Base-by-base conservation (phyloP, 2,329 filamentous ascomycete genomes). In the Aspergillus puulaauensis region DNA sequence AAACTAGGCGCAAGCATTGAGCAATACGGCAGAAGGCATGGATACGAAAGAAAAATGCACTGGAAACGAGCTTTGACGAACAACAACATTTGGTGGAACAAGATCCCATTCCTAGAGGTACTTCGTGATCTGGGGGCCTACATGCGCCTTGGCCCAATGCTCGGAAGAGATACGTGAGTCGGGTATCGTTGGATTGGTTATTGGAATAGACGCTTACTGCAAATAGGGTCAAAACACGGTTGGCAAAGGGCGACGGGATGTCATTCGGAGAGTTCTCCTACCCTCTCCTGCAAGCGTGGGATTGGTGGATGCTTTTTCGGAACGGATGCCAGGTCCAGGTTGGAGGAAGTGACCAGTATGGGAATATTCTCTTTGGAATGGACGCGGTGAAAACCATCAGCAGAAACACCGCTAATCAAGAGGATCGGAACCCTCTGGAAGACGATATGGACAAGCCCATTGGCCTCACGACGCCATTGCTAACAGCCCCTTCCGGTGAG, bases 251-350 rank as follows among this genome's bases (percentile, higher is more conserved):
- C 39, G 90, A 95, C 62, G 96, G 95, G 66, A 93, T 99, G 89
- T 96, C 93, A 0, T 90, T 96, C 67, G 88, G 91, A 37, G 95
- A 99, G 72, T 96, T 99, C 74, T 84, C 87, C 43, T 99, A 99
- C 70, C 95, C 96, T 1, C 77, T 99, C 15, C 85, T 98, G 67
- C 95, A 99, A 73, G 92, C 89, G 21, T 98, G 93, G 89, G 95
- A 99, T 73, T 99, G 93, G 85, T 98, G 91, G 90, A 83, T 90
- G 65, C 83, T 98, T 77, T 96, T 90, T 75, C 82, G 84, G 23
- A 83, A 82, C 52, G 81, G 83, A 48, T 82, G 92, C 9, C 88
- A 93, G 70, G 84, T 98, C 71, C 92, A 99, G 76, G 90, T 99
- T 52, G 95, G 95, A 57, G 95, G 95, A 40, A 92, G 92, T 6